These are phyloP conservation scores for Lepiota brunneoincarnata DNA, from an alignment of 768 basidiomycete species.

Conservation along the genomic window DNA sequence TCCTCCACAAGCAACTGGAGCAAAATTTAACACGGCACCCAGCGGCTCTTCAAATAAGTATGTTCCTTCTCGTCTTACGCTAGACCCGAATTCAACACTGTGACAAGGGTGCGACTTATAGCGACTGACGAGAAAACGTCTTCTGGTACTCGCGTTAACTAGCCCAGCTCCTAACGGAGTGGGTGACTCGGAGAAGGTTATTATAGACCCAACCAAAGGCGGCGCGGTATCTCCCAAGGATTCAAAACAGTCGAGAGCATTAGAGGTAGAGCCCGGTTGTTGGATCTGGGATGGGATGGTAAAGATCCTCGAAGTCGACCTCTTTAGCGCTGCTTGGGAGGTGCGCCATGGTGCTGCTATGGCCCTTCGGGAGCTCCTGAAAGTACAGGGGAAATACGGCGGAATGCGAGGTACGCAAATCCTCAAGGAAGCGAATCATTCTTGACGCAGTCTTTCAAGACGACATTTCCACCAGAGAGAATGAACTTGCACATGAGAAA, in stretches of 20 bases:
- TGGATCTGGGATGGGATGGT: slow-evolving; percentile 90
- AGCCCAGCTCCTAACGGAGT: slow-evolving; percentile 52
- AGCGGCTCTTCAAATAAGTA: slow-evolving; percentile 61
- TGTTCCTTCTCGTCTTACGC: slow-evolving; percentile 14
- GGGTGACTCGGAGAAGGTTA: slow-evolving; percentile 55
- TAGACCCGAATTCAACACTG: neutral
- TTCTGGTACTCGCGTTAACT: slow-evolving; percentile 51
- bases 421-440: neutral
- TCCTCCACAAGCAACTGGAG: slow-evolving; percentile 53
- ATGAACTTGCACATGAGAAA: slow-evolving; percentile 66
- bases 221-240: slow-evolving; percentile 80
- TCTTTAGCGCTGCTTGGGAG: slow-evolving; percentile 90
- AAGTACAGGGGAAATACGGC: slow-evolving; percentile 75
- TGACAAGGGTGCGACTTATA: slow-evolving; percentile 68
- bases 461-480: slow-evolving; percentile 49
- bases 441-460: slow-evolving; percentile 33
- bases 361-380: slow-evolving; percentile 85
- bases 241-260: slow-evolving; percentile 71
- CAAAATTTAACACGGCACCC: slow-evolving; percentile 62
- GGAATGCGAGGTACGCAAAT: slow-evolving; percentile 70
- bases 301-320: slow-evolving; percentile 74
- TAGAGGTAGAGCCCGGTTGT: slow-evolving; percentile 68
- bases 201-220: slow-evolving; percentile 80
- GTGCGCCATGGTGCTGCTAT: slow-evolving; percentile 91
- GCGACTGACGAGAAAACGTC: slow-evolving; percentile 54